These are phyloP conservation scores for Haplosporangium sp. DNA, from an alignment of 371 early-diverging fungal species.

Conservation along the genomic window DNA sequence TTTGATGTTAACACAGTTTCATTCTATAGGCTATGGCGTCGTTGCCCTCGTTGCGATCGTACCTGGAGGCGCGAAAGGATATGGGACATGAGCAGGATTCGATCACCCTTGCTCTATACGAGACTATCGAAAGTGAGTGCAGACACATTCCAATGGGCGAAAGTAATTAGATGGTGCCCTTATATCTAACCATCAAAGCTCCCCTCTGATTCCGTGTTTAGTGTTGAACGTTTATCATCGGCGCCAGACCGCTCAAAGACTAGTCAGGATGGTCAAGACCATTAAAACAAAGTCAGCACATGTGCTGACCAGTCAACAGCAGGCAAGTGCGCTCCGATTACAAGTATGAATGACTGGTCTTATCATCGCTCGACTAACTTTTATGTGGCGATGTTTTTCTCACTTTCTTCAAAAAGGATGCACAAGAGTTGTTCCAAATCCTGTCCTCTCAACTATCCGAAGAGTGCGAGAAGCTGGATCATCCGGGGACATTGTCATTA, in stretches of 20 bases:
- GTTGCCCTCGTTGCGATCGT: slow-evolving; percentile 31
- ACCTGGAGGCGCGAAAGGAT: slow-evolving; percentile 33
- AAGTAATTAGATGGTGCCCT: neutral
- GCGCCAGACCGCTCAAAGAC: slow-evolving; percentile 24
- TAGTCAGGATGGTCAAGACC: slow-evolving; percentile 26
- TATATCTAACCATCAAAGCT: neutral
- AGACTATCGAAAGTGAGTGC: slow-evolving; percentile 42
- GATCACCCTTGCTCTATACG: slow-evolving; percentile 30
- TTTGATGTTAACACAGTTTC: neutral
- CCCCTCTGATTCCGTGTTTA: neutral
- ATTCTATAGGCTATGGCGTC: slow-evolving; percentile 40
- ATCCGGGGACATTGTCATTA: slow-evolving; percentile 50
- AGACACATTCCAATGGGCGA: too few species aligned
- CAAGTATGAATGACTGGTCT: too few species aligned
- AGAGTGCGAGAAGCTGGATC: slow-evolving; percentile 51
- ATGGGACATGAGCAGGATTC: slow-evolving; percentile 43
- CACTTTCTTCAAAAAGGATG: slow-evolving; percentile 22
- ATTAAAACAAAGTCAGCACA: slow-evolving; percentile 38
- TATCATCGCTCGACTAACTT: neutral
- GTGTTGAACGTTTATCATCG: slow-evolving; percentile 30
- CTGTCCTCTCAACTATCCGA: slow-evolving; percentile 55
- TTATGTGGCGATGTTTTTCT: neutral
- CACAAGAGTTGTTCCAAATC: slow-evolving; percentile 50
- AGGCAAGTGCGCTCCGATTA: slow-evolving; percentile 11
- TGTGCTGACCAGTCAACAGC: slow-evolving; percentile 48